A percentile compares a stretch with the other conserved stretches of the same genome.
Conservation (phyloP, 129 eudicot genomes). For the Apium graveolens region DNA sequence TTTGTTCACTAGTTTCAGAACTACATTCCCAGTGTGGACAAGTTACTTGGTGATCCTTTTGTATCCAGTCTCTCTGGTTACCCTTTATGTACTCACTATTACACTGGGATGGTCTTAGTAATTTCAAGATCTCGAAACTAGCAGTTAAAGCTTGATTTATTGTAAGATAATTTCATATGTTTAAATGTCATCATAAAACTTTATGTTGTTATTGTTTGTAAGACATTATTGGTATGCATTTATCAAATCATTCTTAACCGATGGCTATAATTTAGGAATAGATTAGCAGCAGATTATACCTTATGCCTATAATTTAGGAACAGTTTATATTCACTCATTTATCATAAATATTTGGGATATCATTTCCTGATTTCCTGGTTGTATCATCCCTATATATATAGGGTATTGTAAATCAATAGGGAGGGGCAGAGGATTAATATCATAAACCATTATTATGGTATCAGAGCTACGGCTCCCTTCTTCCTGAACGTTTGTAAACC, state of each 20-base stretch:
- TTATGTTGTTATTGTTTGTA: not conserved
- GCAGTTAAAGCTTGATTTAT: not conserved
- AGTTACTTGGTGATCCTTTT: constrained; percentile 38
- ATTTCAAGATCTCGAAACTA: not conserved
- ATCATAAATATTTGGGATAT: too few species aligned
- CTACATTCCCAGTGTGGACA: constrained; percentile 54
- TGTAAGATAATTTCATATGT: not conserved
- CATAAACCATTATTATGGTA: too few species aligned
- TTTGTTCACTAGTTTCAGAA: constrained; percentile 35
- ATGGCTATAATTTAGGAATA: not conserved
- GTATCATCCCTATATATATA: too few species aligned
- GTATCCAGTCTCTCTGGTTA: constrained; percentile 45
- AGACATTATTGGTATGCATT: not conserved
- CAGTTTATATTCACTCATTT: too few species aligned
- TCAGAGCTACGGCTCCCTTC: too few species aligned
- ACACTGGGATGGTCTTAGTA: constrained; percentile 36
- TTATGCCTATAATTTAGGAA: too few species aligned
- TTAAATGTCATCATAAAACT: not conserved
- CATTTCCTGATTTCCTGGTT: too few species aligned
- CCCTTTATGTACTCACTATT: constrained; percentile 41
- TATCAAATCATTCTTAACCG: not conserved
- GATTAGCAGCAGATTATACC: too few species aligned
- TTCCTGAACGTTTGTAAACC: too few species aligned
- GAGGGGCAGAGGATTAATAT: too few species aligned
- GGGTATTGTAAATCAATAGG: too few species aligned